A percentile compares a stretch with the other conserved stretches of the same genome.
Conservation (phyloP, 2,329 filamentous ascomycete species). For the Pestalotiopsis sp. region DNA sequence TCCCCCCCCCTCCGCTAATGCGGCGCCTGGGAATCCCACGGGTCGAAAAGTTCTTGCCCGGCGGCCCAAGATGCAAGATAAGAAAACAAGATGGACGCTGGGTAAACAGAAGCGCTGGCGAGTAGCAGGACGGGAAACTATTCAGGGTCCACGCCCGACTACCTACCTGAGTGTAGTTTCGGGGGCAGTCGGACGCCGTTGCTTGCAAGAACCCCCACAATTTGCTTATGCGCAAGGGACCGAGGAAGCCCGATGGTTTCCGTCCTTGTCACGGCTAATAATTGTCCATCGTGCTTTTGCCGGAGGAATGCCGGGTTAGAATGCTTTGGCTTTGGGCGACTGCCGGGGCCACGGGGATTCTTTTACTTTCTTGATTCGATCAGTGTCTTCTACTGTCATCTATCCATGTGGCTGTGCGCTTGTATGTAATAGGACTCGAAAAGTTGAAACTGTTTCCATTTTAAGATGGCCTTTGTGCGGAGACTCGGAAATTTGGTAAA, state of each 20-base stretch:
- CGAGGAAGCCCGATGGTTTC: background rate
- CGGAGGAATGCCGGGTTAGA: background rate
- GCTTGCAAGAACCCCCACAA: background rate
- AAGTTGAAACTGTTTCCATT: background rate
- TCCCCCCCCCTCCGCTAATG: no score
- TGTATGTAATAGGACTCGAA: background rate
- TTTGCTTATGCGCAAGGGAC: background rate
- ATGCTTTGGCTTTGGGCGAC: background rate
- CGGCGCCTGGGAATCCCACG: no score
- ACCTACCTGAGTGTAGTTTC: background rate
- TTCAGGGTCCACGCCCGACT: background rate
- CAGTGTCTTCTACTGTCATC: background rate
- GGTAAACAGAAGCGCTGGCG: no score
- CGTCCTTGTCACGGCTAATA: background rate
- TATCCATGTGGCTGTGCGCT: background rate
- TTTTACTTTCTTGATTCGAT: background rate
- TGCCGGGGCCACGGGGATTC: background rate
- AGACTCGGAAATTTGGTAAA: background rate
- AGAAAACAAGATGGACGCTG: no score
- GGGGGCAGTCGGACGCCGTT: background rate
- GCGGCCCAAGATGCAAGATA: no score
- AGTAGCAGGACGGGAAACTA: no score
- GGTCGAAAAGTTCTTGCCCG: no score
- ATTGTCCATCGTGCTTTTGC: no score
- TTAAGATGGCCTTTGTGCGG: background rate